Evolutionary conservation across 148 eudicot species (phyloP).

Genomic region (Cornus florida): DNA sequence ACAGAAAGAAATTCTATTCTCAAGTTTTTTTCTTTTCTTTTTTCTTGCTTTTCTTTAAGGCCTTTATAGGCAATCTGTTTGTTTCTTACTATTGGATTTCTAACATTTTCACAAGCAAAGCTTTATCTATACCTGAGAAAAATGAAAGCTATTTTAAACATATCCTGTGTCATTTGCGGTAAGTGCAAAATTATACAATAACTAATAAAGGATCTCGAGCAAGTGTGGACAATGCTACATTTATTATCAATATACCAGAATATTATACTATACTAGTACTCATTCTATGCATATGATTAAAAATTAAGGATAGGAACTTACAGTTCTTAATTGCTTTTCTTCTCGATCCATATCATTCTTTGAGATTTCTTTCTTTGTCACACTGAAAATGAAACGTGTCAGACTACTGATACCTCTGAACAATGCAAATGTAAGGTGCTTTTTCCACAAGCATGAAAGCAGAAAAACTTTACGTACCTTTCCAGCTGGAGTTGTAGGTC

Average conservation of each 20-base stretch:
- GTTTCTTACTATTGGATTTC: background rate
- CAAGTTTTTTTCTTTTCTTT: background rate
- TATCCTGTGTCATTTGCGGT: background rate
- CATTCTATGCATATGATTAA: background rate
- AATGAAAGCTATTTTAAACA: background rate
- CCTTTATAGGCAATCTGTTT: background rate
- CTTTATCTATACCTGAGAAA: background rate
- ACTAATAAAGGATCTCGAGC: too few relatives aligned
- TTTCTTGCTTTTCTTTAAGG: background rate
- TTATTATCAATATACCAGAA: background rate
- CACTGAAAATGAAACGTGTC: conserved; percentile 38
- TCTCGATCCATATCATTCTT: conserved; percentile 25
- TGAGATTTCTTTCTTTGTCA: conserved; percentile 26
- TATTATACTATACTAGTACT: background rate
- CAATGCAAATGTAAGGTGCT: background rate
- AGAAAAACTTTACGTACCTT: conserved; percentile 41
- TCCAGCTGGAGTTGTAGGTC: conserved; percentile 45
- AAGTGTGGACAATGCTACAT: background rate
- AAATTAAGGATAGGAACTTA: conserved; percentile 38
- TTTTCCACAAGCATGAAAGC: background rate
- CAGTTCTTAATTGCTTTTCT: conserved; percentile 53
- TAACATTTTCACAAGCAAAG: background rate
- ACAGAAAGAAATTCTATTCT: background rate
- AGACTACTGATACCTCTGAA: background rate
- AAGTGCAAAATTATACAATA: background rate